Percentiles rank a stretch among this genome's conserved stretches.
phyloP scores from a whole-genome alignment of 2,329 filamentous ascomycete genomes.

The Colletotrichum godetiae region DNA sequence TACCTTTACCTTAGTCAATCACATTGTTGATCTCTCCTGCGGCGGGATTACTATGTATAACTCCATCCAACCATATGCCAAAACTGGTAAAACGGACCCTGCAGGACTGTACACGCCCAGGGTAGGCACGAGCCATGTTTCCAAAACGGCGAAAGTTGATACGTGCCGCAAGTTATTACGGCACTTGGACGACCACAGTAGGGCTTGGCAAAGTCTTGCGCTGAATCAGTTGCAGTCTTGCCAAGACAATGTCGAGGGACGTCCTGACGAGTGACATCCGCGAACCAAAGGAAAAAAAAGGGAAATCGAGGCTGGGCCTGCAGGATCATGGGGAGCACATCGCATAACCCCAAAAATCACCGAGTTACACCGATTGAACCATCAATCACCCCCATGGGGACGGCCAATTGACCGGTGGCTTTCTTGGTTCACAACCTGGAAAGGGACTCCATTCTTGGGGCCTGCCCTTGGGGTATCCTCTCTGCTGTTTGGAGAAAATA shows the following conservation, averaged over 20 bases:
- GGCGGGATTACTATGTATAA: neutral
- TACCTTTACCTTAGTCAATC: neutral
- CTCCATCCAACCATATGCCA: neutral
- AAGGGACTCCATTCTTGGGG: neutral
- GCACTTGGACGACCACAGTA: constrained; percentile 1
- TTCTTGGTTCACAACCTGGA: neutral
- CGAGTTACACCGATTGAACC: neutral
- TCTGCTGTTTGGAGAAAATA: neutral
- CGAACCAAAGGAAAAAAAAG: neutral
- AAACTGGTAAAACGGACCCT: too few relatives aligned
- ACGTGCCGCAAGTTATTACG: constrained; percentile 21
- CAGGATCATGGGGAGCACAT: neutral
- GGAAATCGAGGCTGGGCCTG: neutral
- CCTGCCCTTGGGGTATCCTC: neutral
- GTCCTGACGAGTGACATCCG: too few relatives aligned
- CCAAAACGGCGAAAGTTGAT: constrained; percentile 18
- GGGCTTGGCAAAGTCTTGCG: constrained; percentile 3
- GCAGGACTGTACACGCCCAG: neutral
- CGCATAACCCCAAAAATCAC: neutral
- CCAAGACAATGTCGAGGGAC: constrained; percentile 10
- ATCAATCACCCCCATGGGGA: neutral
- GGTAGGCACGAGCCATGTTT: constrained; percentile 10
- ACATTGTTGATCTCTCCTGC: neutral
- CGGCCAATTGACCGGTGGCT: neutral
- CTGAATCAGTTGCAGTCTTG: constrained; percentile 29